Evolutionary conservation across 257 asterid genomes (phyloP), one percentile per base, ranked within the genome.

Genomic region (Agastache rugosa): DNA sequence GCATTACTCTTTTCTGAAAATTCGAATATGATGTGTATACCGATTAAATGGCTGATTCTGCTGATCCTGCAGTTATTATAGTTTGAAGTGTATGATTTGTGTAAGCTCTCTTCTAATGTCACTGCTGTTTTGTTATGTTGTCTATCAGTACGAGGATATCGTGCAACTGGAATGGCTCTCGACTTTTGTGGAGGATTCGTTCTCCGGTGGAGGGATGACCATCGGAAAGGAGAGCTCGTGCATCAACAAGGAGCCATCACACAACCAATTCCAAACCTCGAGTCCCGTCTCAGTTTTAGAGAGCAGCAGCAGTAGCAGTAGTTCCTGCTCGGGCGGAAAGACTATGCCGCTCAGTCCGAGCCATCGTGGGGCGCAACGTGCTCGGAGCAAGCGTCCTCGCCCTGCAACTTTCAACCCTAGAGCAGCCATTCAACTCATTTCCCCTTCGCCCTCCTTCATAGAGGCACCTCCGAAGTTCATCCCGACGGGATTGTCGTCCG

Each of bases 351-450:
- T 85, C 47, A 59, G 86, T 78, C 83, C 88, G 0, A 80, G 66
- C 58, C 91, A 83, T 2, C 90, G 81, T 1, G 95, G 92, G 11
- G 77, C 89, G 4, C 99, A 94, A 62, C 96, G 98, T 19, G 98
- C 98, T 5, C 90, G 97, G 1, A 90, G 91, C 84, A 94, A 94
- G 67, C 96, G 99, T n/a, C 97, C 98, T 5, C 89, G 96, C 27
- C 96, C 98, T 0, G 75, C 95, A 3, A 77, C 91, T 0, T 94
- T 92, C 34, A 87, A 80, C 62, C 97, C 96, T 0, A 77, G 87
- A 16, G 77, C 90, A 0, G 87, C 83, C 3, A 86, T 87, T 25
- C 93, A 87, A 1, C 89, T 83, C 2, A 64, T 82, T 11, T 75
- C 87, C 45, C 83, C 89, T 0, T n/a, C 88, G 0, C 59, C 84